These are phyloP conservation scores for Gypsophila paniculata DNA, from an alignment of 179 eudicot genomes.

Conservation along the genomic window DNA sequence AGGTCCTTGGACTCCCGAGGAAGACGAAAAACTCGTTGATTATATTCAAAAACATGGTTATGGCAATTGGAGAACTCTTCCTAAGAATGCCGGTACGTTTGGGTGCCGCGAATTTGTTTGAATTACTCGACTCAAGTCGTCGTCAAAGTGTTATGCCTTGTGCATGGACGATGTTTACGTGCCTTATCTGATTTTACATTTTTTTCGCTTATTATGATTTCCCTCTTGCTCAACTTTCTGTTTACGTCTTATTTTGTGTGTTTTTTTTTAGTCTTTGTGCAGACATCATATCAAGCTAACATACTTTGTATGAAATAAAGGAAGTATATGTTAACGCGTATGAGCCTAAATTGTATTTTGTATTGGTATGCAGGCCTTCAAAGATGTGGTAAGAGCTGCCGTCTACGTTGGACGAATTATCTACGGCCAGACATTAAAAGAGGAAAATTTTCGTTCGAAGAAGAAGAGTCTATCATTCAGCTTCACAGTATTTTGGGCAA, in stretches of 20 bases:
- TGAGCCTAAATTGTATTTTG: neutral
- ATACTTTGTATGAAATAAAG: too few relatives aligned
- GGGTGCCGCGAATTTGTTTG: too few relatives aligned
- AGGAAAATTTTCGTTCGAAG: slow-evolving; percentile 46
- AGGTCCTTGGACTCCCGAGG: slow-evolving; percentile 48
- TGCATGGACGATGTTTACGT: neutral
- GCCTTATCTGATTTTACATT: too few relatives aligned
- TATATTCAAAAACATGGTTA: slow-evolving; percentile 42
- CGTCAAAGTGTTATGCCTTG: neutral
- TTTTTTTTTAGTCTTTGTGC: too few relatives aligned
- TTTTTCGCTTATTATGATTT: too few relatives aligned
- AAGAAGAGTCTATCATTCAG: slow-evolving; percentile 48
- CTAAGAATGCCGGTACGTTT: slow-evolving; percentile 42
- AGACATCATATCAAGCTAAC: too few relatives aligned
- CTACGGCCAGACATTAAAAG: slow-evolving; percentile 48
- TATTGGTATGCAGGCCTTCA: slow-evolving; percentile 36
- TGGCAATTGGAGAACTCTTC: slow-evolving; percentile 50
- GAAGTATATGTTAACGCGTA: neutral
- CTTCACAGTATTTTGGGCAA: slow-evolving; percentile 49
- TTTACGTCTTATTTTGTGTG: too few relatives aligned
- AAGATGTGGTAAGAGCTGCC: slow-evolving; percentile 55
- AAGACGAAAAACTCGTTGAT: slow-evolving; percentile 40
- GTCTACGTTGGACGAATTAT: slow-evolving; percentile 54
- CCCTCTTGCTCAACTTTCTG: too few relatives aligned
- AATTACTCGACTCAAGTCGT: neutral